Conservation (phyloP, 345 rosid species). For the Lagerstroemia speciosa region DNA sequence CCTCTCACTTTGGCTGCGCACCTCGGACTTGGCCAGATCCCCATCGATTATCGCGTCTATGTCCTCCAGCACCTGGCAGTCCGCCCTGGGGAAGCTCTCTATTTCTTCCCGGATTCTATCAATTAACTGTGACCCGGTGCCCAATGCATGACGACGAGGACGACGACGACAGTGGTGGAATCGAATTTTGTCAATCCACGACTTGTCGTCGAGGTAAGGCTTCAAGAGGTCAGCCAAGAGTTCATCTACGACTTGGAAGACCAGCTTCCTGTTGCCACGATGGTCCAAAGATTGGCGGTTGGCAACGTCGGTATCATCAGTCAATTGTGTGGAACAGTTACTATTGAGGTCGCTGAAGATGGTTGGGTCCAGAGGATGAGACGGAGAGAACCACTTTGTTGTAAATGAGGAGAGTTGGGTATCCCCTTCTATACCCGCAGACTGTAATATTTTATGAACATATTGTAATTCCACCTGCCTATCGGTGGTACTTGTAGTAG, state of each 20-base stretch:
- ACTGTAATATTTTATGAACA: slow-evolving; percentile 40
- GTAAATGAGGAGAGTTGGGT: slow-evolving; percentile 33
- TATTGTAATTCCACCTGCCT: slow-evolving; percentile 42
- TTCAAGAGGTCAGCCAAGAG: slow-evolving; percentile 45
- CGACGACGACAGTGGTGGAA: no score
- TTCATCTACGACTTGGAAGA: slow-evolving; percentile 61
- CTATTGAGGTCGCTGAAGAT: slow-evolving; percentile 54
- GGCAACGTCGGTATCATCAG: neutral
- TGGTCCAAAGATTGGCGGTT: neutral
- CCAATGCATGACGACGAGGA: neutral
- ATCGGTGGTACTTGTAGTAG: slow-evolving; percentile 11
- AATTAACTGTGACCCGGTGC: slow-evolving; percentile 1
- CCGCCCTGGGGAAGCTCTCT: slow-evolving; percentile 10
- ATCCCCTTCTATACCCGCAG: slow-evolving; percentile 43
- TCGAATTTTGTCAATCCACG: slow-evolving; percentile 22
- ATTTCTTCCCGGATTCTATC: slow-evolving; percentile 5
- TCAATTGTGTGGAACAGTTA: slow-evolving; percentile 10
- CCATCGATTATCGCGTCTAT: slow-evolving; percentile 12
- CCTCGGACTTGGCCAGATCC: slow-evolving; percentile 4
- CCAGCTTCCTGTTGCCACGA: slow-evolving; percentile 46
- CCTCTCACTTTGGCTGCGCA: neutral
- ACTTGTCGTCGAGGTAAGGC: slow-evolving; percentile 34
- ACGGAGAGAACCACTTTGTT: slow-evolving; percentile 48
- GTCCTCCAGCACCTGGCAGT: slow-evolving; percentile 17
- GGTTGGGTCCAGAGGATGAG: slow-evolving; percentile 63